These are phyloP conservation scores for Iris macrosiphon DNA, from an alignment of 106 monocot species.

Conservation along the genomic window DNA sequence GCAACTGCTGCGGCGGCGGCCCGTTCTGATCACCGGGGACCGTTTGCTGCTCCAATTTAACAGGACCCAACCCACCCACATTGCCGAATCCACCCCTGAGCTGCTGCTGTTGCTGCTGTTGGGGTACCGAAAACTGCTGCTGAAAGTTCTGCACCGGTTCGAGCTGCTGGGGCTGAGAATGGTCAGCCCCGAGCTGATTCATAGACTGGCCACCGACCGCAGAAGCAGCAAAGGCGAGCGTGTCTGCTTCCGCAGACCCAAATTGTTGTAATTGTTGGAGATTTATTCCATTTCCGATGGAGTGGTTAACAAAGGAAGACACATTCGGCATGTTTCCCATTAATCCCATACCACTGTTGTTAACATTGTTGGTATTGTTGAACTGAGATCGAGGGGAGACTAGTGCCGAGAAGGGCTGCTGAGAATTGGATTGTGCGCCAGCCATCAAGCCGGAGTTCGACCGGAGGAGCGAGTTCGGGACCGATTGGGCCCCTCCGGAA, in stretches of 20 bases:
- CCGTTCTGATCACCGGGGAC: constrained; percentile 17
- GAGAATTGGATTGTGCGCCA: constrained; percentile 10
- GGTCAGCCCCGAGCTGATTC: constrained; percentile 20
- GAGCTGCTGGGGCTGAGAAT: constrained; percentile 16
- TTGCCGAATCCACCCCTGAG: constrained; percentile 14
- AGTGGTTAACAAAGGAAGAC: constrained; percentile 21
- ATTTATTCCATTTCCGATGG: constrained; percentile 24
- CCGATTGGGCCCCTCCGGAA: constrained; percentile 22
- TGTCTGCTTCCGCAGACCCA: constrained; percentile 28
- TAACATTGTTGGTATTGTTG: constrained; percentile 7
- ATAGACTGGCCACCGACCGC: constrained; percentile 13
- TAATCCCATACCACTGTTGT: constrained; percentile 18
- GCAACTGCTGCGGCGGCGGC: constrained; percentile 4
- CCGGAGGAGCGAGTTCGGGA: constrained; percentile 36
- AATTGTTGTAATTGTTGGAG: constrained; percentile 14
- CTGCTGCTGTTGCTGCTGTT: constrained; percentile 39
- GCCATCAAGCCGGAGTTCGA: constrained; percentile 37
- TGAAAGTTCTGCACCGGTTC: constrained; percentile 30
- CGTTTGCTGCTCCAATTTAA: constrained; percentile 7
- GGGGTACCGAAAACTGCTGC: constrained; percentile 22
- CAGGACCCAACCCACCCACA: constrained; percentile 11
- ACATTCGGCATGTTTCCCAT: constrained; percentile 35
- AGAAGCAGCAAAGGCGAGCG: constrained; percentile 31
- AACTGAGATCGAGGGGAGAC: constrained; percentile 32
- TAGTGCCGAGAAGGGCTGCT: constrained; percentile 31